Percentiles rank a stretch among this genome's conserved stretches.
Evolutionary conservation across 352 stramenopile genomes (phyloP).

Genomic region (Thraustochytrium sp.): DNA sequence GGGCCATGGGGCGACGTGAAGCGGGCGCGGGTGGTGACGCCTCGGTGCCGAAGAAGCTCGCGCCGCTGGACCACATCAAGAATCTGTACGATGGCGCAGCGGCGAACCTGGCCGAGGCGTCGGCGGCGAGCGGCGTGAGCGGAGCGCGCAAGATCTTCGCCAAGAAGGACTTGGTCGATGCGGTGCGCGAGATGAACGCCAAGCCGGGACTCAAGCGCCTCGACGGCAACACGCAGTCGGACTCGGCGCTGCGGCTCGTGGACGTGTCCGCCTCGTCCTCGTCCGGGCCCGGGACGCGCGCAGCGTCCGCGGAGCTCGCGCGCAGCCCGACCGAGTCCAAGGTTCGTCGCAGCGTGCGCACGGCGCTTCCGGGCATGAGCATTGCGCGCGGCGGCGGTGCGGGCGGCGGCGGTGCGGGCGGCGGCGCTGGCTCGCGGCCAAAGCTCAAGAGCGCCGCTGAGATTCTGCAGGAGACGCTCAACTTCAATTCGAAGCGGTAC

Average conservation of each 20-base stretch:
- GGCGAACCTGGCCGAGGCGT: neutral
- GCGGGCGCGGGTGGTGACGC: neutral
- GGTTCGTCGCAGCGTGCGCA: slow-evolving; percentile 15
- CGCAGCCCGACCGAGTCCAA: neutral
- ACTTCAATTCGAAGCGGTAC: slow-evolving; percentile 39
- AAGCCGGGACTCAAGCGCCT: neutral
- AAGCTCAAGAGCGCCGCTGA: slow-evolving; percentile 4
- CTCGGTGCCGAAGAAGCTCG: slow-evolving; percentile 16
- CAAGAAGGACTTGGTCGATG: slow-evolving; percentile 35
- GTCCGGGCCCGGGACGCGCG: neutral
- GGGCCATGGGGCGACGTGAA: neutral
- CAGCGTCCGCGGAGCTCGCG: neutral
- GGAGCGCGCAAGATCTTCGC: slow-evolving; percentile 25
- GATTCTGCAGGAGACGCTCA: slow-evolving; percentile 24
- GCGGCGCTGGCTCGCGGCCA: neutral
- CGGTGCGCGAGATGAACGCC: slow-evolving; percentile 33
- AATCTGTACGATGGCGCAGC: slow-evolving; percentile 37
- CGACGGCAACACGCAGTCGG: neutral
- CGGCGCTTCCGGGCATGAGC: neutral
- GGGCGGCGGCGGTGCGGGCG: neutral
- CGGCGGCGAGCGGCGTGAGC: neutral
- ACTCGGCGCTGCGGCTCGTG: neutral
- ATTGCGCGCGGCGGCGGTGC: neutral
- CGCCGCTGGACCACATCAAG: slow-evolving; percentile 39
- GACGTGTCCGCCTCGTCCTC: neutral